Evolutionary conservation across 2,329 filamentous ascomycete genomes (phyloP).

Genomic region (Exophiala bonariae): DNA sequence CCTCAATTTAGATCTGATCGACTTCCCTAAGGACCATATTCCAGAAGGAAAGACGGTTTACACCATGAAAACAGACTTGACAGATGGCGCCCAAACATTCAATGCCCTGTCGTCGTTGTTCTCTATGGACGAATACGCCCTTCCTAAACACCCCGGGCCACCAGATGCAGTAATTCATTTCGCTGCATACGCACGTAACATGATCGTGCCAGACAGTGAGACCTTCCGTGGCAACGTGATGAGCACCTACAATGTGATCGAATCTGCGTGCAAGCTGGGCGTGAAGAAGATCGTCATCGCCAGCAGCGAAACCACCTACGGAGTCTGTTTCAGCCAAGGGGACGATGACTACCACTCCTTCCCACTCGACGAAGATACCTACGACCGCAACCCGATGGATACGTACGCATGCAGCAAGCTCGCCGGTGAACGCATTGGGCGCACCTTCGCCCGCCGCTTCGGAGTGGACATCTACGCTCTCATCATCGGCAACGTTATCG

Average conservation of each 20-base stretch:
- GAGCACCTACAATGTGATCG: conserved; percentile 63
- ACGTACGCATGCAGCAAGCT: conserved; percentile 62
- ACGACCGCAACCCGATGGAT: conserved; percentile 62
- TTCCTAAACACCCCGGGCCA: conserved; percentile 38
- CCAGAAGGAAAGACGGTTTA: conserved; percentile 48
- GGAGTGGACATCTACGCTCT: conserved; percentile 59
- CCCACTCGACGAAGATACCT: conserved; percentile 57
- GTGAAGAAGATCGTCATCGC: conserved; percentile 64
- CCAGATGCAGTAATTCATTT: conserved; percentile 66
- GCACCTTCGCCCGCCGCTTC: conserved; percentile 58
- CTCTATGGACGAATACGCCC: conserved; percentile 51
- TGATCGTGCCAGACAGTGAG: conserved; percentile 63
- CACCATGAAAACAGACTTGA: conserved; percentile 58
- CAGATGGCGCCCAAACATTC: conserved; percentile 57
- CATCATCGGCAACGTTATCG: conserved; percentile 62
- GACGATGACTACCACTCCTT: conserved; percentile 58
- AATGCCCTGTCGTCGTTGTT: conserved; percentile 59
- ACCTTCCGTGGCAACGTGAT: conserved; percentile 58
- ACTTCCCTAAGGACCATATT: conserved; percentile 34
- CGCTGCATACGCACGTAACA: conserved; percentile 59
- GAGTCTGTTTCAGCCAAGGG: conserved; percentile 62
- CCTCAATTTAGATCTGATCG: conserved; percentile 56
- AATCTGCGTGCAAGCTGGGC: conserved; percentile 62
- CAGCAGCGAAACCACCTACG: conserved; percentile 60
- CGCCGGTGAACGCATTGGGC: conserved; percentile 57